phyloP scores from a whole-genome alignment of 371 early-diverging fungal species.

The Smittium culicis region DNA sequence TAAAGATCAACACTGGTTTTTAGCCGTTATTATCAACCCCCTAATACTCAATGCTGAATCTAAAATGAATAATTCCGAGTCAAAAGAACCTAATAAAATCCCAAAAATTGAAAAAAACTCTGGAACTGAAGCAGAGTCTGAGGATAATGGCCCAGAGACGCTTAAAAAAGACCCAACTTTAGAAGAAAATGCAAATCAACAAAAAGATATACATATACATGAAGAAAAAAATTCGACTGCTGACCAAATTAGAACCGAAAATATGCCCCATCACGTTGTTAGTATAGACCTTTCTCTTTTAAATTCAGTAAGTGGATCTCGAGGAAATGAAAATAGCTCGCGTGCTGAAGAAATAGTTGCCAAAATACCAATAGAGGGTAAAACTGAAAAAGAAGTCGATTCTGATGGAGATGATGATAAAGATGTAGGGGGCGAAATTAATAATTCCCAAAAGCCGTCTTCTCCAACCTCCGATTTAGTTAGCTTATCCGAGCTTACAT shows the following conservation, averaged over 20 bases:
- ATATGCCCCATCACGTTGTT: too few relatives aligned
- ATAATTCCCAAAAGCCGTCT: too few relatives aligned
- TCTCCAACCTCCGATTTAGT: not conserved
- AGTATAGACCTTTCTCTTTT: not conserved
- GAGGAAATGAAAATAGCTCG: not conserved
- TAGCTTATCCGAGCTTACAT: not conserved
- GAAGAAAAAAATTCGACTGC: too few relatives aligned
- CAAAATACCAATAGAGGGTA: not conserved
- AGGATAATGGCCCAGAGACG: not conserved
- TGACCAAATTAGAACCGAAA: too few relatives aligned
- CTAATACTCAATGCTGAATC: slow-evolving; percentile 16
- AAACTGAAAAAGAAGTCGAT: not conserved
- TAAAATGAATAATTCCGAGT: not conserved
- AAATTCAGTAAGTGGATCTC: not conserved
- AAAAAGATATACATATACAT: not conserved
- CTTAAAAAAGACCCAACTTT: not conserved
- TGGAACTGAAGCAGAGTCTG: not conserved
- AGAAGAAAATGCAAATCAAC: not conserved
- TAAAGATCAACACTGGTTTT: slow-evolving; percentile 56
- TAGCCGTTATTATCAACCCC: slow-evolving; percentile 47
- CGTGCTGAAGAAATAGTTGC: not conserved
- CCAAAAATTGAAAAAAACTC: not conserved
- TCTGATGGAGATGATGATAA: too few relatives aligned
- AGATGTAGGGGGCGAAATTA: too few relatives aligned
- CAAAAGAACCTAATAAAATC: not conserved